Evolutionary conservation across 2,329 filamentous ascomycete species (phyloP).

Genomic region (Periglandula ipomoeae): DNA sequence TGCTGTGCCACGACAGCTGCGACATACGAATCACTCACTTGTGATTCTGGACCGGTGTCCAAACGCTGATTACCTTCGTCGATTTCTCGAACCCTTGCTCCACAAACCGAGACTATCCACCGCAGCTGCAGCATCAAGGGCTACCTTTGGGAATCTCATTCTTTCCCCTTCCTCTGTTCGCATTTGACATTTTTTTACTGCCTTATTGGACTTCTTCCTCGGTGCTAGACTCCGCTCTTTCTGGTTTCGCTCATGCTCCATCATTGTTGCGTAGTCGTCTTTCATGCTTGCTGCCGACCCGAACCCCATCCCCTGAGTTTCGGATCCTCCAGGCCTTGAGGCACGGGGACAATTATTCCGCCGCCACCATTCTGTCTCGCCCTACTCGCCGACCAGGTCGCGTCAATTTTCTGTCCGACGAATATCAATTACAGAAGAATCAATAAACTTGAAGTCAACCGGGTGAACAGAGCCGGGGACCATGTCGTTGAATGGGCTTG

Average conservation of each 20-base stretch:
- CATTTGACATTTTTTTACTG: not conserved
- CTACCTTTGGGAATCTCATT: too few relatives aligned
- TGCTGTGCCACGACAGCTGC: not conserved
- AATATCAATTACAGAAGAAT: not conserved
- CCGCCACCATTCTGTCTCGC: not conserved
- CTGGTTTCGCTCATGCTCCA: not conserved
- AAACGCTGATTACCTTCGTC: not conserved
- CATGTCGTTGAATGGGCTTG: constrained; percentile 96
- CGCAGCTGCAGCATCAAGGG: too few relatives aligned
- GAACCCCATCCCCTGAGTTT: not conserved
- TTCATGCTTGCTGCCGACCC: not conserved
- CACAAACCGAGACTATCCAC: too few relatives aligned
- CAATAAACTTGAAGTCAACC: not conserved
- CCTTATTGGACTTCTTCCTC: not conserved
- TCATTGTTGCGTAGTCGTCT: not conserved
- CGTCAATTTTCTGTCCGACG: not conserved
- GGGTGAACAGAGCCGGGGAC: constrained; percentile 12
- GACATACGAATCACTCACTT: not conserved
- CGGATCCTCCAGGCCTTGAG: not conserved
- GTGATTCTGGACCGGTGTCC: not conserved
- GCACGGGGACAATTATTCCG: not conserved
- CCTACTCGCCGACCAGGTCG: not conserved
- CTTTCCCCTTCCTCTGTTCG: not conserved
- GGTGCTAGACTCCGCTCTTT: not conserved
- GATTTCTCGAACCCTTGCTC: too few relatives aligned